Percentiles rank a stretch among this genome's conserved stretches.
Evolutionary conservation across 768 basidiomycete genomes (phyloP).

Genomic region (Lentinula guzmanii): DNA sequence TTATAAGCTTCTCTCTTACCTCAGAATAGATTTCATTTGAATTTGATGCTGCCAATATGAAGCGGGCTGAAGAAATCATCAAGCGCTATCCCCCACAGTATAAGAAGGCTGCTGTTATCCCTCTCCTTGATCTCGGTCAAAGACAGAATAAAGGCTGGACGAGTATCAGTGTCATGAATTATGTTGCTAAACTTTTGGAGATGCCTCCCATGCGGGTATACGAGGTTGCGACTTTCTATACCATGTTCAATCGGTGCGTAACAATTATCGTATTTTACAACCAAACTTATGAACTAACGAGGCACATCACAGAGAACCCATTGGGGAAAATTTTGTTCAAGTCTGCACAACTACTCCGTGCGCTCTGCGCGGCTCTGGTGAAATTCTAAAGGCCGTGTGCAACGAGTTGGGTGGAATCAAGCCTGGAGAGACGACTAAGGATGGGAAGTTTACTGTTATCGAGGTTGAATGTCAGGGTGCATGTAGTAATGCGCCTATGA

Average conservation of each 20-base stretch:
- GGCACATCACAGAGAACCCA: conserved; percentile 64
- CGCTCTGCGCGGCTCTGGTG: conserved; percentile 89
- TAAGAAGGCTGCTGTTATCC: conserved; percentile 98
- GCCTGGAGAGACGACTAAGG: conserved; percentile 89
- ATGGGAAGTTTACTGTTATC: conserved; percentile 94
- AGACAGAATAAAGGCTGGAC: conserved; percentile 99
- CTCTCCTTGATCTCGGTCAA: conserved; percentile 92
- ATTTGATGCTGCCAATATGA: conserved; percentile 75
- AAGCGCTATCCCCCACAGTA: conserved; percentile 94
- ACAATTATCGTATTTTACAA: neutral
- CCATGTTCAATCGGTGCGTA: conserved; percentile 96
- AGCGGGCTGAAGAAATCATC: conserved; percentile 85
- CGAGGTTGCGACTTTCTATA: conserved; percentile 99
- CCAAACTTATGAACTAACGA: neutral
- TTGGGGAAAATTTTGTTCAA: conserved; percentile 91
- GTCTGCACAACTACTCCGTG: conserved; percentile 99
- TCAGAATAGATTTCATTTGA: conserved; percentile 77
- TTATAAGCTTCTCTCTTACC: conserved; percentile 1
- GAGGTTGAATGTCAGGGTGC: conserved; percentile 99
- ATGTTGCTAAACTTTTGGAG: conserved; percentile 87
- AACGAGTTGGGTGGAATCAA: conserved; percentile 77
- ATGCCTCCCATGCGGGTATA: conserved; percentile 99
- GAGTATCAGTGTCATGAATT: conserved; percentile 98
- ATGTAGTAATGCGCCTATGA: conserved; percentile 97
- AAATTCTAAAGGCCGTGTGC: conserved; percentile 82